Evolutionary conservation across 73 alveolate genomes (phyloP).

Genomic region (Uronychia binucleata): DNA sequence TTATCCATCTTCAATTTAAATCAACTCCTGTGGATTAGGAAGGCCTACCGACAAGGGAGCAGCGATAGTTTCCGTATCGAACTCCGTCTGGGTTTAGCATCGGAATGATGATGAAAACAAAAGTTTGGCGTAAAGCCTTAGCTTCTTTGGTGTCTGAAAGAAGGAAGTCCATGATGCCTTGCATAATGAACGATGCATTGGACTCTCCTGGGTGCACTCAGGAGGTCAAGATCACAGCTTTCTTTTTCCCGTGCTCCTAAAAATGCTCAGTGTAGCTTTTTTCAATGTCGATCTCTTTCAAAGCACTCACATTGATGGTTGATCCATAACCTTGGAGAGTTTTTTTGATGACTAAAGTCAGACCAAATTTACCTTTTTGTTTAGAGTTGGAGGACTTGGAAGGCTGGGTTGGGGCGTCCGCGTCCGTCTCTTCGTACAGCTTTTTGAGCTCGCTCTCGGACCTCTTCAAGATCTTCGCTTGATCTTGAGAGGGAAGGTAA

Average conservation of each 20-base stretch:
- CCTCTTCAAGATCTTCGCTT: slow-evolving; percentile 24
- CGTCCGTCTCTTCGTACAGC: too few species aligned
- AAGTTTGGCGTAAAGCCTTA: slow-evolving; percentile 62
- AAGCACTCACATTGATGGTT: too few species aligned
- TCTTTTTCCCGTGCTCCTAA: slow-evolving; percentile 76
- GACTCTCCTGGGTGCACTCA: slow-evolving; percentile 98
- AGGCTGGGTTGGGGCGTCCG: neutral
- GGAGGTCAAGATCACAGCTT: slow-evolving; percentile 81
- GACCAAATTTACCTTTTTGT: slow-evolving; percentile 67
- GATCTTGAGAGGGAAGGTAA: slow-evolving; percentile 56
- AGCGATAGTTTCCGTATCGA: slow-evolving; percentile 89
- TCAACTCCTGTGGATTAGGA: too few species aligned
- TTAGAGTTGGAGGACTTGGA: slow-evolving; percentile 65
- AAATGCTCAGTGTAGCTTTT: slow-evolving; percentile 38
- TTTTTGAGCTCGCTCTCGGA: too few species aligned
- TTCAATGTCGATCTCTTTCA: too few species aligned
- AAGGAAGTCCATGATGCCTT: slow-evolving; percentile 91
- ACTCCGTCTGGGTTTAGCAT: slow-evolving; percentile 99
- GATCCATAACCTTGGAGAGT: slow-evolving; percentile 83
- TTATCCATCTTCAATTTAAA: slow-evolving; percentile 87
- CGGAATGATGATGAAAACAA: slow-evolving; percentile 79
- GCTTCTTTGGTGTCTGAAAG: slow-evolving; percentile 85
- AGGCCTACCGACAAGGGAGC: slow-evolving; percentile 90
- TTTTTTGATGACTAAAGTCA: slow-evolving; percentile 65
- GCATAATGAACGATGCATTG: slow-evolving; percentile 83